Percentiles rank a stretch among this genome's conserved stretches.
Evolutionary conservation across 257 asterid genomes (phyloP).

Genomic region (Lantana camara): DNA sequence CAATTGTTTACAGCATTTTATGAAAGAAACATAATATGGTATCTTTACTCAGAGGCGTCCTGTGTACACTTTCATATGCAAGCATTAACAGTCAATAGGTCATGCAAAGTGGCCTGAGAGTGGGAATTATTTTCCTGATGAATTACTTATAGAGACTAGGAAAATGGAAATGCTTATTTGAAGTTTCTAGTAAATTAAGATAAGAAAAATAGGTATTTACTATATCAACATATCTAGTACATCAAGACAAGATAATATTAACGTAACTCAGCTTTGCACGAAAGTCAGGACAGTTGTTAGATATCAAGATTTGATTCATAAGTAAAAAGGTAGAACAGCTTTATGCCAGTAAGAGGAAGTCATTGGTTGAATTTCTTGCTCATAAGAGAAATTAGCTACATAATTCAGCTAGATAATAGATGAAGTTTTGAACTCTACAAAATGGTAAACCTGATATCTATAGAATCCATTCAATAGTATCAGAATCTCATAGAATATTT

Average conservation of each 20-base stretch:
- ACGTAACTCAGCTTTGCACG: conserved; percentile 9
- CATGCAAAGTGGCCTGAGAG: background rate
- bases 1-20: conserved; percentile 27
- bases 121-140: background rate
- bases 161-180: background rate
- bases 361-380: background rate
- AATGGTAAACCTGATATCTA: conserved; percentile 14
- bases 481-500: conserved; percentile 7
- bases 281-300: conserved; percentile 1
- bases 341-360: background rate
- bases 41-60: conserved; percentile 8
- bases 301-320: background rate
- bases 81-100: conserved; percentile 3
- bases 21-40: conserved; percentile 7
- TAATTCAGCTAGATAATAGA: conserved; percentile 5
- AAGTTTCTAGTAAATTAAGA: conserved; percentile 9
- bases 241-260: background rate
- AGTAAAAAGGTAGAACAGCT: conserved; percentile 10
- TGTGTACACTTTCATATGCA: conserved; percentile 14
- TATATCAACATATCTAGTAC: background rate
- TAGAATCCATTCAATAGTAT: conserved; percentile 11
- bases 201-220: background rate
- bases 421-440: conserved; percentile 1
- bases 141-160: background rate
- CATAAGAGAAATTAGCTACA: conserved; percentile 10